Conservation (phyloP, 768 basidiomycete species). For the Calocybe gangraenosa region DNA sequence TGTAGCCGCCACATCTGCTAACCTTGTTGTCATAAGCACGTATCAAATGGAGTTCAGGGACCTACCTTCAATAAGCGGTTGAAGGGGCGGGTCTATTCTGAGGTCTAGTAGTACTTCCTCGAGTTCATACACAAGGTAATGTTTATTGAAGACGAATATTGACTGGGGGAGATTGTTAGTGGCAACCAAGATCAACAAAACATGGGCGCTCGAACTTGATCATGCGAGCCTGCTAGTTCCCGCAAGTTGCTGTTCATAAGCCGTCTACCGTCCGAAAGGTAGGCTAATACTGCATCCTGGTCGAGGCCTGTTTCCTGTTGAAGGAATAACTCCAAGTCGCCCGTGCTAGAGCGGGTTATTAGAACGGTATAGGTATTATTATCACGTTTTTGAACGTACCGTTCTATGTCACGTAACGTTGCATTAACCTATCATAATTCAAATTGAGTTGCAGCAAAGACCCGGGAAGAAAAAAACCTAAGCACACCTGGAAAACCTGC, state of each 20-base stretch:
- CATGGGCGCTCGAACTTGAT: slow-evolving; percentile 47
- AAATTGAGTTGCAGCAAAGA: neutral
- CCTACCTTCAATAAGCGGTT: slow-evolving; percentile 71
- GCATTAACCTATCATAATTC: slow-evolving; percentile 44
- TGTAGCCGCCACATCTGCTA: slow-evolving; percentile 61
- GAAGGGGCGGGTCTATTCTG: slow-evolving; percentile 54
- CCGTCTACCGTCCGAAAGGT: slow-evolving; percentile 75
- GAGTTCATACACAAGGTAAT: slow-evolving; percentile 67
- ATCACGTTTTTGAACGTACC: slow-evolving; percentile 42
- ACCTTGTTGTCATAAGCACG: neutral
- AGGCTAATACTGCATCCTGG: slow-evolving; percentile 67
- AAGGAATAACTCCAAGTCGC: slow-evolving; percentile 68
- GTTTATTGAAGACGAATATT: slow-evolving; percentile 83
- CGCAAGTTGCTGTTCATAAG: slow-evolving; percentile 67
- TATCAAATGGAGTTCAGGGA: neutral
- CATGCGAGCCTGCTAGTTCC: slow-evolving; percentile 69
- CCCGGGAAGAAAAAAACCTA: neutral
- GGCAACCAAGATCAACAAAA: neutral
- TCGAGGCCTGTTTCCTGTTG: slow-evolving; percentile 70
- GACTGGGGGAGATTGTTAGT: slow-evolving; percentile 33
- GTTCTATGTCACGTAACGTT: slow-evolving; percentile 72
- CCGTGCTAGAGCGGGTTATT: too few relatives aligned
- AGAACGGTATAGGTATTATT: slow-evolving; percentile 7
- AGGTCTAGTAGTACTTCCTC: slow-evolving; percentile 64
- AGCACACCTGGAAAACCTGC: slow-evolving; percentile 50